Base-by-base conservation (phyloP, 192 early-diverging fungal genomes). In the Gaertneriomyces sp. region DNA sequence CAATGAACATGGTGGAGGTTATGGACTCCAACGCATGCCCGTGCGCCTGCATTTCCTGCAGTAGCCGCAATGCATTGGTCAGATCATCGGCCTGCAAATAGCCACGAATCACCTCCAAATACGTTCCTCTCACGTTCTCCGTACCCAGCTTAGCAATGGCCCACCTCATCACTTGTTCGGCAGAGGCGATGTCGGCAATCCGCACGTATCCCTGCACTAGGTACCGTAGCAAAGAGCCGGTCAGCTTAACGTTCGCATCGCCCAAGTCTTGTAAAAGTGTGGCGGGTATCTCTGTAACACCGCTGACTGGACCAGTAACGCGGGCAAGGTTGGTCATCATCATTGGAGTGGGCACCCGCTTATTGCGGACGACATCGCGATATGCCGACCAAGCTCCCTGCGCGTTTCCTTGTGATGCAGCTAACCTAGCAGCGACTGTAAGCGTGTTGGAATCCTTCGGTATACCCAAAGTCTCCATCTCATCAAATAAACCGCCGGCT, bases 21-120 rank as follows among this genome's bases (percentile, higher is more conserved):
- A 17, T 17, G n/a, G 5, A 17, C n/a, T 51, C 49, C n/a, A 51
- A 17, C 0, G n/a, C 4, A n/a, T 51, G 49, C 20, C 49, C 49
- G n/a, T 51, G n/a, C 49, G n/a, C 49, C 49, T 20, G 49, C n/a
- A 51, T 20, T 20, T 51, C 49, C n/a, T 51, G n/a, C n/a, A 51
- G 20, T 20, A 51, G 20, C 20, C 49, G 49, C 49, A 17, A 17
- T 51, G 49, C 49, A 20, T 51, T 51, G n/a, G n/a, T 20, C 49
- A 51, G n/a, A 20, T 51, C 49, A 51, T 20, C 49, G 20, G n/a
- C n/a, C 20, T 17, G n/a, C 5, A 51, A 20, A 20, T 51, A 51
- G n/a, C n/a, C 20, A n/a, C 49, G n/a, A 6, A 51, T 51, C n/a
- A 51, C 49, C n/a, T 51, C 49, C 4, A 20, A n/a, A 51, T 51